Percentiles rank a stretch among this genome's conserved stretches.
These are phyloP conservation scores for Arachis stenosperma DNA, from an alignment of 306 rosid genomes.

Conservation along the genomic window DNA sequence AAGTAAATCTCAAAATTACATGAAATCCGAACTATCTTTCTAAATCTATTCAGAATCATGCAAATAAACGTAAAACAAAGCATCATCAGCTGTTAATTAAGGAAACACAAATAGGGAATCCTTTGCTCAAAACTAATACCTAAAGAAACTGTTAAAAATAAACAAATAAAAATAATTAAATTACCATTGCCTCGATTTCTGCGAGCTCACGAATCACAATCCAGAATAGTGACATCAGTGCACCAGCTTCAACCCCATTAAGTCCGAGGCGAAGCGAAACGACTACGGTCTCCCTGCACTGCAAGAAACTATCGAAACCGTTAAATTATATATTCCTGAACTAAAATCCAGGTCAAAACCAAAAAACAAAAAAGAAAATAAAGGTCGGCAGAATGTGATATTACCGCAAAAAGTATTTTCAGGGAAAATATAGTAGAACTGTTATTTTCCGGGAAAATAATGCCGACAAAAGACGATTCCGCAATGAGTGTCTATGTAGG, in stretches of 20 bases:
- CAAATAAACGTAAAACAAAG: constrained; percentile 16
- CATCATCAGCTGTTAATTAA: constrained; percentile 3
- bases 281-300: background rate
- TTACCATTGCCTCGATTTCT: constrained; percentile 80
- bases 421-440: background rate
- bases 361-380: background rate
- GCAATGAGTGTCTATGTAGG: background rate
- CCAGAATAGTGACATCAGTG: constrained; percentile 81
- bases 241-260: constrained; percentile 60
- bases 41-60: constrained; percentile 21
- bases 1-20: constrained; percentile 9
- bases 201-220: constrained; percentile 66
- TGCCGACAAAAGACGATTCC: background rate
- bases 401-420: background rate
- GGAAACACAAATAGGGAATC: constrained; percentile 7
- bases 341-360: background rate
- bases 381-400: background rate
- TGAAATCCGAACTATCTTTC: constrained; percentile 33
- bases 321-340: no score
- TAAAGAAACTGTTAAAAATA: background rate
- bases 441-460: background rate
- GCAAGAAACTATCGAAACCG: background rate
- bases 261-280: constrained; percentile 26
- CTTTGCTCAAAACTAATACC: background rate
- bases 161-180: constrained; percentile 22